Base-by-base conservation (phyloP, 768 basidiomycete genomes). In the Dentipellis fragilis region DNA sequence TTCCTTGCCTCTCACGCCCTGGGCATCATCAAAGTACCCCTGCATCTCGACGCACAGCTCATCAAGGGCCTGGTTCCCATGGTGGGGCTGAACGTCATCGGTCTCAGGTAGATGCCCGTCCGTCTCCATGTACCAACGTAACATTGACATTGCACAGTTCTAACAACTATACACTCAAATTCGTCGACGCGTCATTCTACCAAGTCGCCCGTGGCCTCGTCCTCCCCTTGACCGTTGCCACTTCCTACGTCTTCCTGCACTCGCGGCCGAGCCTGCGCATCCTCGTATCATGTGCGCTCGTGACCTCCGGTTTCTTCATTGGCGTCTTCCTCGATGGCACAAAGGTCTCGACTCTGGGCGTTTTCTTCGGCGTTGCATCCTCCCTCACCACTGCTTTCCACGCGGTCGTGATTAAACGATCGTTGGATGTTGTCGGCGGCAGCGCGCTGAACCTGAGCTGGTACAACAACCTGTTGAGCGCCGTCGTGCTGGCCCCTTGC, bases 161-260 rank as follows among this genome's bases (percentile, higher is more conserved):
- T 66, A 89, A 89, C 70, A 94, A 93, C 68, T 93, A 84, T 66
- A 92, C 88, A 40, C 78, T 94, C 57, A 90, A 93, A 82, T 91
- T 88, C 64, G 93, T 96, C 62, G 93, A 93, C 55, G 90, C 91
- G 11, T 93, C 92, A 0, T 93, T 95, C 71, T 93, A 95, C 69
- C 93, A 95, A 73, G 87, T 98, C 59, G 94, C 94, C 0, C 86
- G 94, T 14, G 94, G 94, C 10, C 78, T 98, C 58, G 82, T 98
- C 29, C 83, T 98, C 21, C 94, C 95, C 0, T 88, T 93, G 75
- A 98, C 95, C 16, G 92, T 96, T 63, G 73, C 75, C 64, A 85
- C 91, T n/a, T 93, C 94, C 42, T 87, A 80, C 68, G 23, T 89
- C 63, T 73, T 90, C 65, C 83, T 96, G 35, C 77, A 83, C 59